Base-by-base conservation (phyloP, 257 asterid genomes). In the Solanum rostratum region DNA sequence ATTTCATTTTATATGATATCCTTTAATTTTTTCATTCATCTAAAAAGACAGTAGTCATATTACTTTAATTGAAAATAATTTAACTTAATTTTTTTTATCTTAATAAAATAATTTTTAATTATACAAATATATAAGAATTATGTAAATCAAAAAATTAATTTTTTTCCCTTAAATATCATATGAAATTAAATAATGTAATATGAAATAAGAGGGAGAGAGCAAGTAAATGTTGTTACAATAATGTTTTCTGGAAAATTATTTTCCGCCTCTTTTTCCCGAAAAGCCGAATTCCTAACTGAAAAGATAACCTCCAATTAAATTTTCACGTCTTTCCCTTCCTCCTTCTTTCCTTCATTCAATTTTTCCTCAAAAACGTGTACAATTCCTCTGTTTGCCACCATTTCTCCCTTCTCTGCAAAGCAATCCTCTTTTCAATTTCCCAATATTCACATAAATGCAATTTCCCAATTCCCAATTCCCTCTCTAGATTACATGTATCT, bases 121-220 rank as follows among this genome's bases (percentile, higher is more conserved):
- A n/a, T n/a, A n/a, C n/a, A n/a, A n/a, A n/a, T n/a, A n/a, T n/a
- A n/a, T n/a, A n/a, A n/a, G n/a, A n/a, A n/a, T n/a, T n/a, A n/a
- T n/a, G n/a, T n/a, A n/a, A n/a, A n/a, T n/a, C n/a, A n/a, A n/a
- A n/a, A n/a, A n/a, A n/a, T n/a, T n/a, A n/a, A n/a, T n/a, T n/a
- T n/a, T n/a, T n/a, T n/a, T n/a, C n/a, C n/a, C 1, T 33, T 33
- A 33, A 33, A 33, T 4, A 33, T 33, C 6, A 4, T 33, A 33
- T 33, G 0, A 4, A 33, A 0, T 33, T 33, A 33, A 33, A 33
- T 33, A 33, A 33, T 33, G 4, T 33, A 4, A 33, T 5, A 4
- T 33, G 4, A 33, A 33, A 33, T 33, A 4, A 0, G 0, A 0
- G 0, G 39, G 2, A 33, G 0, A 4, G 3, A 33, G 1, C 4